phyloP scores from a whole-genome alignment of 108 stramenopile genomes.

The Cylindrotheca closterium region DNA sequence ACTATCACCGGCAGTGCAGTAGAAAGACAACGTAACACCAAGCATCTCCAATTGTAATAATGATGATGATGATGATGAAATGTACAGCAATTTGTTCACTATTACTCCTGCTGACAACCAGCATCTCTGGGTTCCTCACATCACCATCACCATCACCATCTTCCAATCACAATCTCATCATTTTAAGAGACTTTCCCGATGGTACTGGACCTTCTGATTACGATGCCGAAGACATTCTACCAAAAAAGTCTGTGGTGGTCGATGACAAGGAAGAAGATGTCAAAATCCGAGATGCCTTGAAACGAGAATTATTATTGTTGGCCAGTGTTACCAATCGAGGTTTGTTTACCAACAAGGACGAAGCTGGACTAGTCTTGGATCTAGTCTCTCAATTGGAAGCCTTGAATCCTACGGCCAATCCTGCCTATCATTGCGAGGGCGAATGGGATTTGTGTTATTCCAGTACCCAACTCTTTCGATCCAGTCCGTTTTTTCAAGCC shows the following conservation, averaged over 20 bases:
- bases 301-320: slow-evolving; percentile 76
- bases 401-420: slow-evolving; percentile 75
- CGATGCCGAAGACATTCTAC: slow-evolving; percentile 28
- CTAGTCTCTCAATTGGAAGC: slow-evolving; percentile 81
- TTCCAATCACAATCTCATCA: too few relatives aligned
- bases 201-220: slow-evolving; percentile 41
- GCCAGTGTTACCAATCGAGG: slow-evolving; percentile 80
- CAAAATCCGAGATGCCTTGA: slow-evolving; percentile 69
- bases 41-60: too few relatives aligned
- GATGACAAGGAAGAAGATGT: slow-evolving; percentile 75
- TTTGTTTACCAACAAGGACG: slow-evolving; percentile 61
- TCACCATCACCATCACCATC: too few relatives aligned
- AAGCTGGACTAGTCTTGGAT: slow-evolving; percentile 70
- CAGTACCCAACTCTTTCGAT: slow-evolving; percentile 82
- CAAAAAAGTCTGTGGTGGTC: slow-evolving; percentile 48
- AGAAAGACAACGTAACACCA: too few relatives aligned
- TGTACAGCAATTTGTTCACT: too few relatives aligned
- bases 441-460: slow-evolving; percentile 81
- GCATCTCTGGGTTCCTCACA: too few relatives aligned
- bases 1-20: too few relatives aligned
- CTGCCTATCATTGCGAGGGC: slow-evolving; percentile 67
- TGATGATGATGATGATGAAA: too few relatives aligned
- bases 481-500: slow-evolving; percentile 78
- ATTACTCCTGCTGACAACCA: too few relatives aligned
- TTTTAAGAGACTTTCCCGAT: slow-evolving; percentile 26